A percentile compares a stretch with the other conserved stretches of the same genome.
Conservation (phyloP, 805 yeast genomes). For the Metschnikowia baotianmanensis region DNA sequence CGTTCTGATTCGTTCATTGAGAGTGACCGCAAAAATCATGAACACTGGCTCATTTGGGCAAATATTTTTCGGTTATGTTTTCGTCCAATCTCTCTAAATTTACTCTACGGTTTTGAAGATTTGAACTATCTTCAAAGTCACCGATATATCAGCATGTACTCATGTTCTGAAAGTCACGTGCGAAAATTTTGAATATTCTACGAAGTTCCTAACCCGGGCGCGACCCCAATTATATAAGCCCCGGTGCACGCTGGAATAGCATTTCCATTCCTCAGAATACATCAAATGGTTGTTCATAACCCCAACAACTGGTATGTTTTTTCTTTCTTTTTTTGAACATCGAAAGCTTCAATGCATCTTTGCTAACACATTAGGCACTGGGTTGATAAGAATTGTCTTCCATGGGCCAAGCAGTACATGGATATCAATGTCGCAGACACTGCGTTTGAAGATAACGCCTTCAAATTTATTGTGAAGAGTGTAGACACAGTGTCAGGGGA, state of each 20-base stretch:
- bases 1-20: no score
- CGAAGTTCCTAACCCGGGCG: background rate
- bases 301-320: constrained; percentile 62
- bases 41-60: no score
- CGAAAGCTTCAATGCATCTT: background rate
- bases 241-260: no score
- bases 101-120: no score
- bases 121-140: no score
- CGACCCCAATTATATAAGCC: background rate
- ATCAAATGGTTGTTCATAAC: constrained; percentile 62
- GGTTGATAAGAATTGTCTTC: constrained; percentile 66
- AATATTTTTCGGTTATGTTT: no score
- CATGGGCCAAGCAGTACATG: constrained; percentile 59
- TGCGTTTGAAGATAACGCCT: constrained; percentile 24
- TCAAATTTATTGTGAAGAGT: constrained; percentile 31
- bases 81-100: no score
- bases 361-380: constrained; percentile 53
- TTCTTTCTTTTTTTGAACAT: background rate
- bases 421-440: constrained; percentile 35
- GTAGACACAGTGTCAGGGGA: constrained; percentile 58
- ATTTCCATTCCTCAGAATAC: no score
- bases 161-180: no score
- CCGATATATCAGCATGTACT: no score
- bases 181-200: no score
- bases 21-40: no score